Conservation (phyloP, 257 asterid genomes). For the Nicotiana knightiana region DNA sequence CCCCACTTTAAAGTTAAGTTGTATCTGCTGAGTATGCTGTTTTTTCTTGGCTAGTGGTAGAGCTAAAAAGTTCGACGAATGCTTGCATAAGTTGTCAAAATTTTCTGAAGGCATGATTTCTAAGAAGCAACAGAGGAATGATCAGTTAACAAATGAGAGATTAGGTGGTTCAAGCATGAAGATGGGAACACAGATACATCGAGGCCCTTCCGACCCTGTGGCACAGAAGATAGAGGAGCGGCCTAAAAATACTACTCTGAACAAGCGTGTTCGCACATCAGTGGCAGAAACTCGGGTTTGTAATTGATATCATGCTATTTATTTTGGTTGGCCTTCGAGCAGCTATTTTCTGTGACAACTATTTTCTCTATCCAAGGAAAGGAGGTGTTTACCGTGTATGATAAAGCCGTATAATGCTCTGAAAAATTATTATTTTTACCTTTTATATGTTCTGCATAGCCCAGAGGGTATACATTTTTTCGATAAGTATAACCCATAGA, state of each 20-base stretch:
- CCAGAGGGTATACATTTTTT: not conserved
- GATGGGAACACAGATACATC: constrained; percentile 67
- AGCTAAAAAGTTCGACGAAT: constrained; percentile 70
- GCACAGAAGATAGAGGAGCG: constrained; percentile 70
- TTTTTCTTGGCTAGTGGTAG: constrained; percentile 61
- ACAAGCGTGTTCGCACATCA: constrained; percentile 86
- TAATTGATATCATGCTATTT: constrained; percentile 19
- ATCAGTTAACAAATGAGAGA: constrained; percentile 61
- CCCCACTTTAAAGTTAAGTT: not conserved
- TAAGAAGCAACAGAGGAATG: constrained; percentile 79
- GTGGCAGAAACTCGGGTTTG: constrained; percentile 87
- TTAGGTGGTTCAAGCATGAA: constrained; percentile 57
- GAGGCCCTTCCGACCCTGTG: constrained; percentile 55
- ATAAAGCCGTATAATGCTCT: not conserved
- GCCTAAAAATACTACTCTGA: constrained; percentile 66
- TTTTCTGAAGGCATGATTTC: constrained; percentile 44
- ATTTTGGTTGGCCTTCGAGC: constrained; percentile 18
- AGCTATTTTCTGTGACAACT: not conserved
- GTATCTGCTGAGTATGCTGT: constrained; percentile 1
- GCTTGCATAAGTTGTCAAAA: constrained; percentile 56
- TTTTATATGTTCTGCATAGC: not conserved
- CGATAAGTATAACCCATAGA: not conserved
- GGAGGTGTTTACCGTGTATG: not conserved
- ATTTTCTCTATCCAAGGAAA: not conserved
- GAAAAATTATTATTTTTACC: not conserved